Base-by-base conservation (phyloP, 1,284 basidiomycete genomes). In the Ustilago sp. region DNA sequence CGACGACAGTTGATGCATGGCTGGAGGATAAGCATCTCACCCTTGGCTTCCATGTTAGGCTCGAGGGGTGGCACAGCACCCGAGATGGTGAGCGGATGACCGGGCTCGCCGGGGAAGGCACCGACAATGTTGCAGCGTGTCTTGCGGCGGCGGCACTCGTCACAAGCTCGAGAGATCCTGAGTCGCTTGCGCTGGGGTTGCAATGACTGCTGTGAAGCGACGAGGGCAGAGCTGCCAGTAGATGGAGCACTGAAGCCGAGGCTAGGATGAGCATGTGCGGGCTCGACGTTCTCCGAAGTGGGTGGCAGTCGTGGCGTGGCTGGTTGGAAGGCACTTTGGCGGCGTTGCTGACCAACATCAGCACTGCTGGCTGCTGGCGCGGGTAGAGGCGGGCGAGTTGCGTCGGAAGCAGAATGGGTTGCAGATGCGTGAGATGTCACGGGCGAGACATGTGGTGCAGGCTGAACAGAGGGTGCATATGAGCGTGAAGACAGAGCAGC, bases 21-120 rank as follows among this genome's bases (percentile, higher is more conserved):
- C 58, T 78, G 76, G 3, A 81, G 55, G 59, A 81, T 77, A 57
- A 81, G 62, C 79, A 81, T 81, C 50, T 79, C 68, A 23, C 70
- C 70, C 43, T 74, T 59, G 51, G 66, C 67, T 55, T 75, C 73
- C 63, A 56, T 56, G 51, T 72, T 66, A 51, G 69, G 64, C 17
- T 69, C 65, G 23, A 72, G 53, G 3, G 63, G 69, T 28, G 74
- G 63, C 23, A 77, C 74, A 9, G 63, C 65, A n/a, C 69, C 74
- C 12, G 74, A 61, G 38, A 77, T 65, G 56, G 74, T 77, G 28
- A 68, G 59, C 9, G 72, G 77, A 48, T 75, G 65, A 23, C 57
- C 70, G 4, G 69, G 59, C 53, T 79, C 74, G 39, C 75, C 74
- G 1, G 78, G 78, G 38, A 80, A 77, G 15, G 72, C 78, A 19